Evolutionary conservation across 305 asterid species (phyloP), one percentile per base, ranked within the genome.

Genomic region (Fraxinus floribunda): DNA sequence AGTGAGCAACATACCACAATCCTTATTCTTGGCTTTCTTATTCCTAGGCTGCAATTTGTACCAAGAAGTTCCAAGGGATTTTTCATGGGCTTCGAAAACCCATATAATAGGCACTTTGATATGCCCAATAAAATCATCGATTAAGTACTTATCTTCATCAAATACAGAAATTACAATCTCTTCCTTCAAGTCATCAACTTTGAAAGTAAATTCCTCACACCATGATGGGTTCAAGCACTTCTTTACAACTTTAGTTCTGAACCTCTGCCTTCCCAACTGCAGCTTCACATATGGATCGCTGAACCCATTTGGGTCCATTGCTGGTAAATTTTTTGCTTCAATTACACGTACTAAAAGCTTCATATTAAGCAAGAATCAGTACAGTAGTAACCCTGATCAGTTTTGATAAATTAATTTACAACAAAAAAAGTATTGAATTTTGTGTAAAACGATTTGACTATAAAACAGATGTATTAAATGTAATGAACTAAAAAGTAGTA

Each of bases 231-330:
- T 94, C 88, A 96, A 86, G 83, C 89, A 85, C 88, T 96, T 96
- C 89, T 96, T 94, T 60, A 93, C 92, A 39, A 96, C 98, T 88
- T 94, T 94, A 75, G 91, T 93, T 89, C 76, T 91, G 81, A 88
- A 89, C 88, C 84, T 93, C 79, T 93, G 99, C 89, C 81, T 96
- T 15, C 98, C 99, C 84, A 96, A 73, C 90, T 92, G 94, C 83
- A 96, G 86, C 76, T 92, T 96, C 24, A 93, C 99, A 81, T 96
- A 96, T 36, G 99, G 98, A 90, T 96, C 98, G 87, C 97, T 93
- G 78, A 89, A 89, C 36, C 99, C 99, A 88, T 94, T 96, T 15
- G 91, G 92, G 88, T 94, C 98, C 88, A 93, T 89, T 35, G 98
- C 92, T 57, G 98, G 99, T 78, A 94, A 85, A 68, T 93, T 88